A percentile compares a stretch with the other conserved stretches of the same genome.
phyloP scores from a whole-genome alignment of 225 moss, liverwort and hornwort species.

The Thuidium tamariscinum region DNA sequence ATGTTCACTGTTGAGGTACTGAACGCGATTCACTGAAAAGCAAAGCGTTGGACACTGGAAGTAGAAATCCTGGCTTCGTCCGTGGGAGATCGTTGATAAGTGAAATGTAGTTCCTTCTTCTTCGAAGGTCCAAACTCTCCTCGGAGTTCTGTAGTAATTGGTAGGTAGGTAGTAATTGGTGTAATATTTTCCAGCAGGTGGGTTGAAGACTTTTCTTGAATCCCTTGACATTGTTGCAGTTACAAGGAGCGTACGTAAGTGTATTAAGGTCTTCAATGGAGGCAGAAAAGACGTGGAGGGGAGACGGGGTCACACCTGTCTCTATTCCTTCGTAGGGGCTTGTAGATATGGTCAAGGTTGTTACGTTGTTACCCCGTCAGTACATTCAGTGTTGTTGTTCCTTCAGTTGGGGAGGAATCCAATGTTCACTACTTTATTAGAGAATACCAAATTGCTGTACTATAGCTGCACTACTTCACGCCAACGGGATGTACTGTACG shows the following conservation, averaged over 20 bases:
- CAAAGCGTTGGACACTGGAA: not conserved
- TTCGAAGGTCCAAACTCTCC: not conserved
- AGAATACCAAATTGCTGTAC: not conserved
- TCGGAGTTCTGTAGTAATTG: not conserved
- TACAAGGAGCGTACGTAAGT: not conserved
- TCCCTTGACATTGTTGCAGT: not conserved
- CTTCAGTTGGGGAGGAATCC: not conserved
- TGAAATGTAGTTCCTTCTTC: not conserved
- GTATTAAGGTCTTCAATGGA: not conserved
- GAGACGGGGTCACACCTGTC: not conserved
- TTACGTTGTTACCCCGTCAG: not conserved
- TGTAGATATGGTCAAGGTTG: slow-evolving; percentile 8
- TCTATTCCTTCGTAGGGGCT: not conserved
- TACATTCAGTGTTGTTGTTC: not conserved
- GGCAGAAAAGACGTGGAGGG: not conserved
- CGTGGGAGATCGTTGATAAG: not conserved
- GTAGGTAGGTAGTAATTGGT: not conserved
- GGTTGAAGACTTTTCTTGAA: not conserved
- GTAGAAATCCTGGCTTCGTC: not conserved
- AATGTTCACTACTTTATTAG: not conserved
- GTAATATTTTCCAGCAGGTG: not conserved
- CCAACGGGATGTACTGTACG: not conserved
- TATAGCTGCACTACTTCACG: not conserved
- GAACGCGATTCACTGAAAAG: not conserved
- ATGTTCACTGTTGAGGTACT: not conserved